Evolutionary conservation across 768 basidiomycete genomes (phyloP), one percentile per base, ranked within the genome.

Genomic region (Lepiota venenata): DNA sequence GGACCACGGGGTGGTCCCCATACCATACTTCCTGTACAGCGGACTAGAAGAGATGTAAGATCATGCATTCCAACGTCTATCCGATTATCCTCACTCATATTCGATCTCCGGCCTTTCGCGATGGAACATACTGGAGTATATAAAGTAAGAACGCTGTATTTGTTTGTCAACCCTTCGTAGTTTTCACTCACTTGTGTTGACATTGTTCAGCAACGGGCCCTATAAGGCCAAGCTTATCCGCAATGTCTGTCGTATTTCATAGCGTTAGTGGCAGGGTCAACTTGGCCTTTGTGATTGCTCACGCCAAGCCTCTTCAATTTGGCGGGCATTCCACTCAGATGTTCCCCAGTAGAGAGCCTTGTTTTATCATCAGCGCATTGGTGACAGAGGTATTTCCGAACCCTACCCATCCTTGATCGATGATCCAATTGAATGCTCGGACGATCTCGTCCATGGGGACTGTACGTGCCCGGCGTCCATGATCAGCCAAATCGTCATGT

Each of bases 61-160:
- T 39, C 29, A 47, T 56, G 9, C 15, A 16, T 40, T 50, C 41
- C 15, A 20, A n/a, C 15, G 36, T 32, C 41, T 42, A 25, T 41
- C 12, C 7, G 32, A 36, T 14, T 1, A 14, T 18, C 65, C 77
- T 58, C 60, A 84, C 79, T 70, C 74, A 69, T 88, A 91, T 74
- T 92, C 89, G 62, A 81, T 80, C 72, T 93, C 91, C n/a, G 89
- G 84, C 14, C 85, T 78, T 58, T 91, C 86, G 16, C 90, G 83
- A 65, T 85, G 79, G 66, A 93, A 79, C 81, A 91, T 83, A 63
- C 83, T 88, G 5, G 25, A 25, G 25, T 25, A 66, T 67, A 66
- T 21, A 47, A 21, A n/a, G 7, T 11, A 15, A 20, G 12, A 36
- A 4, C 5, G 11, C 2, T 14, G 6, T 10, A 39, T 42, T 55